Evolutionary conservation across 2,329 filamentous ascomycete genomes (phyloP), one percentile per base, ranked within the genome.

Genomic region (Calonectria hawksworthii): DNA sequence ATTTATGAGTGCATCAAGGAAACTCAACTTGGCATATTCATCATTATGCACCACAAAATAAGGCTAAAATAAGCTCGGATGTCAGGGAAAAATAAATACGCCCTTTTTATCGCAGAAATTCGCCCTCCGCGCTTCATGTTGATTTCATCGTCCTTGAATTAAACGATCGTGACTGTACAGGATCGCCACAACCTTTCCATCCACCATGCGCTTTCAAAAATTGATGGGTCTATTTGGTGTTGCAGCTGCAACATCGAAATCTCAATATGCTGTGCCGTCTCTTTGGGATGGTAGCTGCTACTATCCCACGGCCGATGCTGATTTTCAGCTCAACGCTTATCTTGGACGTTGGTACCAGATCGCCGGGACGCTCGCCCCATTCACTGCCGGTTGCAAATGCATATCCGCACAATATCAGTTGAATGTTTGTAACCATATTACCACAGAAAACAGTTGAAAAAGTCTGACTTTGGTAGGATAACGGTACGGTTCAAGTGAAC

Each of bases 211-310:
- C 36, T 30, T 63, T 16, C 38, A 41, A 21, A 13, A 34, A 2
- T 16, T 28, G 4, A 9, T 41, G 0, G 16, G 10, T 28, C n/a
- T 26, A 21, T 8, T 63, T 10, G 23, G n/a, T 23, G 7, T 63
- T 4, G n/a, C 23, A 41, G 14, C 34, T 23, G 56, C 56, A 7
- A 10, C 21, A 8, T n/a, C 34, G 13, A 8, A 21, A 41, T 30
- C 34, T 2, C 10, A 28, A 13, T 63, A 63, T 16, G 36, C 34
- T 10, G 56, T 41, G 1, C 56, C 56, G 21, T 41, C 56, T 10
- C 16, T 63, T 41, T 63, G 56, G 56, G 56, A 63, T 41, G 56
- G 56, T 7, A 63, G 56, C 9, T 63, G 56, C 23, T 63, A 63
- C 36, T 63, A 63, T 41, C 56, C 56, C 14, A 63, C 56, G 4